A percentile compares a stretch with the other conserved stretches of the same genome.
Evolutionary conservation across 139 green algal genomes (phyloP).

Genomic region (Coelastrella sp.): DNA sequence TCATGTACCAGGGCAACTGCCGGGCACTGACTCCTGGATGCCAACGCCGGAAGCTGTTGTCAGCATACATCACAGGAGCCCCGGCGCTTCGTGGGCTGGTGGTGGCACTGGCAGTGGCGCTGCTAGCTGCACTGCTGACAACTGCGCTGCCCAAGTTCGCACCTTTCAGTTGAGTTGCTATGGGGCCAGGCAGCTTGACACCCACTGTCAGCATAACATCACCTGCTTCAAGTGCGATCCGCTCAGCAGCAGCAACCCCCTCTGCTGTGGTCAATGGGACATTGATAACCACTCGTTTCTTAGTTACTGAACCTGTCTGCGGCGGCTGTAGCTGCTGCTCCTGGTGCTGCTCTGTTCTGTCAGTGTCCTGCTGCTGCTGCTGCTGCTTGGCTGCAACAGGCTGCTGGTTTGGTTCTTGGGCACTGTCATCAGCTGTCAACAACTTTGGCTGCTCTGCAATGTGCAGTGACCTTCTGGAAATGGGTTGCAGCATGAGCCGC

Average conservation of each 20-base stretch:
- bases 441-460: not conserved
- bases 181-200: not conserved
- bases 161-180: not conserved
- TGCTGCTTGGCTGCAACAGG: too few relatives aligned
- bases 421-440: not conserved
- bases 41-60: not conserved
- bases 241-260: not conserved
- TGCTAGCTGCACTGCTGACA: not conserved
- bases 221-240: not conserved
- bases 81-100: not conserved
- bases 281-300: not conserved
- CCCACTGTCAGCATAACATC: not conserved
- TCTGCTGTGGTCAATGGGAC: not conserved
- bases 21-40: not conserved
- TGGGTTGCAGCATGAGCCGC: not conserved
- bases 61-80: not conserved
- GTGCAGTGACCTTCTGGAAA: not conserved
- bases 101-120: not conserved
- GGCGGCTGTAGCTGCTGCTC: not conserved
- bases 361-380: constrained; percentile 8
- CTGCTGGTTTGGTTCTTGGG: constrained; percentile 5
- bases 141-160: not conserved
- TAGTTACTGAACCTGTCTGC: not conserved
- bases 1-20: constrained; percentile 12
- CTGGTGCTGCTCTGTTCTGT: not conserved